Evolutionary conservation across 176 grass and related monocot genomes (phyloP).

Genomic region (Triticum urartu): DNA sequence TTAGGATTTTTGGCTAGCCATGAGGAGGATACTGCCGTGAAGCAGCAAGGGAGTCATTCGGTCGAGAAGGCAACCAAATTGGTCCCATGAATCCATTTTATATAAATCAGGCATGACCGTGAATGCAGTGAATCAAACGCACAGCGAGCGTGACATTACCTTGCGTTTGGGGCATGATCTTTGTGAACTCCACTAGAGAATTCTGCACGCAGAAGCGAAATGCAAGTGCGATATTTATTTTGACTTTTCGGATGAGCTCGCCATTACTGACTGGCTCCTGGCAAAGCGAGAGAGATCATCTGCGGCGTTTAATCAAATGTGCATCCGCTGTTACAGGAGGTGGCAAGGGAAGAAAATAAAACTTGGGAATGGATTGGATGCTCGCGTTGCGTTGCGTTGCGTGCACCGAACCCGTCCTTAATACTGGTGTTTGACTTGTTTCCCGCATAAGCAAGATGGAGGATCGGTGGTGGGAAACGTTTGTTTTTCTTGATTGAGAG

Average conservation of each 20-base stretch:
- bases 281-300: neutral
- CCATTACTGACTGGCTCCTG: neutral
- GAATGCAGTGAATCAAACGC: neutral
- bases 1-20: neutral
- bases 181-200: neutral
- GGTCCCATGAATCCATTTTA: slow-evolving; percentile 4
- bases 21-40: neutral
- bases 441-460: neutral
- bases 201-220: slow-evolving; percentile 16
- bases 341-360: neutral
- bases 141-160: neutral
- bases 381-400: neutral
- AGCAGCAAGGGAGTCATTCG: neutral
- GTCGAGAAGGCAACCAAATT: slow-evolving; percentile 6
- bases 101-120: too few relatives aligned
- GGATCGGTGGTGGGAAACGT: neutral
- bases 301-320: too few relatives aligned
- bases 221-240: neutral
- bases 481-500: neutral
- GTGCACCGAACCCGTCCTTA: slow-evolving; percentile 23
- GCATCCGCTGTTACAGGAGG: neutral
- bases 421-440: slow-evolving; percentile 38
- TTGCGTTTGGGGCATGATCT: neutral
- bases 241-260: neutral
- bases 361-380: slow-evolving; percentile 13